phyloP scores from a whole-genome alignment of 1,284 basidiomycete species.

The Sphagnurus paluster region DNA sequence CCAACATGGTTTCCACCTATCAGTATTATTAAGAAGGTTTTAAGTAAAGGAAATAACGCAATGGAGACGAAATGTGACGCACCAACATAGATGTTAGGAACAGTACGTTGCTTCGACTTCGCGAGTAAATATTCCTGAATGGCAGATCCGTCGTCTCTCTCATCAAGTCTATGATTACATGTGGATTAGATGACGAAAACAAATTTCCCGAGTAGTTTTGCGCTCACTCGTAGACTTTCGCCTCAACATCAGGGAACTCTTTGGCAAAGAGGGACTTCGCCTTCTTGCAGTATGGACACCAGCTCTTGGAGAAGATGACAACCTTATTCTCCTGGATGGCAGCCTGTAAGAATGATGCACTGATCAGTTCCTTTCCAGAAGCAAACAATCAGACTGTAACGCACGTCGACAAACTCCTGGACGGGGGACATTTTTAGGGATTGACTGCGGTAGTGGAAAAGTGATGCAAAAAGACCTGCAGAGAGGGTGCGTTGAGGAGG shows the following conservation, averaged over 20 bases:
- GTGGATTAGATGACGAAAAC: background rate
- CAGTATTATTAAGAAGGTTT: constrained; percentile 5
- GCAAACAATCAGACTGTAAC: constrained; percentile 7
- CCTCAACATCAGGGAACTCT: constrained; percentile 48
- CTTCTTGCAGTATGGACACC: constrained; percentile 59
- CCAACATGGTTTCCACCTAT: constrained; percentile 60
- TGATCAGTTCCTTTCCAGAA: background rate
- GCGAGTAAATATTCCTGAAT: constrained; percentile 62
- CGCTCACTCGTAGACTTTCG: constrained; percentile 60
- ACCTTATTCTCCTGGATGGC: constrained; percentile 59
- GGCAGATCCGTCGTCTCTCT: constrained; percentile 49
- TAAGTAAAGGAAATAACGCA: background rate
- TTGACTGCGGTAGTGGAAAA: constrained; percentile 3
- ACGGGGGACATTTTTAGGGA: constrained; percentile 15
- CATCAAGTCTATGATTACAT: constrained; percentile 33
- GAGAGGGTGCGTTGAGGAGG: constrained; percentile 9
- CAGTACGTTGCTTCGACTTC: constrained; percentile 62
- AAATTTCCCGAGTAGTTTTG: background rate
- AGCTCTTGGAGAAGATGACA: constrained; percentile 71
- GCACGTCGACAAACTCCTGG: constrained; percentile 34
- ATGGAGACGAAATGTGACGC: constrained; percentile 27
- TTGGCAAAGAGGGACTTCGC: constrained; percentile 57
- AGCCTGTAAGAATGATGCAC: constrained; percentile 32
- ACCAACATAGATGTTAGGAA: constrained; percentile 74
- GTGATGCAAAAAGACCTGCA: constrained; percentile 10